These are phyloP conservation scores for Talaromyces sp. DNA, from an alignment of 2,329 filamentous ascomycete species.

Conservation along the genomic window DNA sequence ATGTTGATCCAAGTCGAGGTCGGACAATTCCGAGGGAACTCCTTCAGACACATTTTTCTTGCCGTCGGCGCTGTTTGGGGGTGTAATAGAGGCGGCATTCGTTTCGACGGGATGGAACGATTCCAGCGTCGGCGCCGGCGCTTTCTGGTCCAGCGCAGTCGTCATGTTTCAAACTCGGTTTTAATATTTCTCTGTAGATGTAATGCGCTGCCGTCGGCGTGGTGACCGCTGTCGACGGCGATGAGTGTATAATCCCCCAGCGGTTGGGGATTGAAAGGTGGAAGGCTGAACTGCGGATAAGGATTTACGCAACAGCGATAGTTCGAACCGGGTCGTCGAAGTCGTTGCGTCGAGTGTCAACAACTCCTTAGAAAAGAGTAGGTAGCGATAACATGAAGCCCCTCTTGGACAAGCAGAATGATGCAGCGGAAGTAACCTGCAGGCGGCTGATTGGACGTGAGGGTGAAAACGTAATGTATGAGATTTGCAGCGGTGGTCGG, in stretches of 20 bases:
- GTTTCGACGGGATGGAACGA: conserved; percentile 26
- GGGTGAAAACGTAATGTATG: conserved; percentile 8
- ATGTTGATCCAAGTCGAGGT: conserved; percentile 39
- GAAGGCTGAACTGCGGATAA: conserved; percentile 13
- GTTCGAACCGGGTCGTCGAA: not conserved
- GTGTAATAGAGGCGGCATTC: conserved; percentile 39
- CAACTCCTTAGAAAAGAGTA: not conserved
- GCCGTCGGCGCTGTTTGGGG: conserved; percentile 43
- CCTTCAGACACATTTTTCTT: conserved; percentile 44
- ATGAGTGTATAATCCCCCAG: conserved; percentile 33
- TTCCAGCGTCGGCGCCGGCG: conserved; percentile 23
- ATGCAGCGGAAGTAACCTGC: conserved; percentile 4
- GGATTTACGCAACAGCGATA: conserved; percentile 15
- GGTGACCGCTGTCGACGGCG: conserved; percentile 45
- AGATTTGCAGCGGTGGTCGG: conserved; percentile 2
- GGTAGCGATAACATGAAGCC: not conserved
- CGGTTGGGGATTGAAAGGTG: conserved; percentile 34
- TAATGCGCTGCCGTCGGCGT: conserved; percentile 37
- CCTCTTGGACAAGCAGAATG: conserved; percentile 3
- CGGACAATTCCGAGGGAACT: conserved; percentile 40
- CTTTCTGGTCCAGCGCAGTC: conserved; percentile 30
- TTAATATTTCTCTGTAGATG: conserved; percentile 16
- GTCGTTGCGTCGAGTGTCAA: not conserved
- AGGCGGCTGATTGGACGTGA: conserved; percentile 14
- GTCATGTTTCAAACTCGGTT: conserved; percentile 27